Base-by-base conservation (phyloP, 371 early-diverging fungal species). In the Amoeboaphelidium occidentale region DNA sequence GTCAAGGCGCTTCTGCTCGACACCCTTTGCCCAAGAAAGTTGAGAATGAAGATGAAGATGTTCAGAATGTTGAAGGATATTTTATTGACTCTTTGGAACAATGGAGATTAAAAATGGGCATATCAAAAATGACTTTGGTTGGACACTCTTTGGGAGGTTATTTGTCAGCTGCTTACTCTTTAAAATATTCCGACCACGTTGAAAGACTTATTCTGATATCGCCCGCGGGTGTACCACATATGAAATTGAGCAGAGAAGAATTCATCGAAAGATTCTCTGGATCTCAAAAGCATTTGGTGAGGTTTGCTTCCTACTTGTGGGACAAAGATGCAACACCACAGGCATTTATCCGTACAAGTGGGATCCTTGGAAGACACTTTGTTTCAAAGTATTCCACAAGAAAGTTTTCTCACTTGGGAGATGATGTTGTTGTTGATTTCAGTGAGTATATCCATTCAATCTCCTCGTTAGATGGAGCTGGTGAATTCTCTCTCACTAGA, bases 101-200 rank as follows among this genome's bases (percentile, higher is more conserved):
- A 48, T 90, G 92, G 94, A 72, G 92, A 25, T 54, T 73, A 48
- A 62, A 63, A 25, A 69, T 81, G 43, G 70, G 76, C 13, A 67
- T 90, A 39, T 78, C 84, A 41, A 78, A 73, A 53, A 78, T 88
- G 80, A 74, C 76, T 4, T 58, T 91, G 46, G 60, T 76, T 43
- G 92, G 88, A 0, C 85, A 85, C 57, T 79, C 79, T 22, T 59
- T 86, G 23, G 85, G 85, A 25, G 94, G 91, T 1, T 93, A 91
- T 57, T 73, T 94, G 57, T 71, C 80, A 1, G 55, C 79, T 0
- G 71, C 74, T 12, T 94, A 94, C 56, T 81, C 91, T 1, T 61
- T 88, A 23, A 78, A 77, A 55, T 79, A 89, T 55, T 88, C 91
- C 1, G 63, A 79, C 42, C 70, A 75, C 13, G 88, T 94, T n/a